Percentiles rank a stretch among this genome's conserved stretches.
phyloP scores from a whole-genome alignment of 2,329 filamentous ascomycete species.

The Pyrenophora tritici-repentis region DNA sequence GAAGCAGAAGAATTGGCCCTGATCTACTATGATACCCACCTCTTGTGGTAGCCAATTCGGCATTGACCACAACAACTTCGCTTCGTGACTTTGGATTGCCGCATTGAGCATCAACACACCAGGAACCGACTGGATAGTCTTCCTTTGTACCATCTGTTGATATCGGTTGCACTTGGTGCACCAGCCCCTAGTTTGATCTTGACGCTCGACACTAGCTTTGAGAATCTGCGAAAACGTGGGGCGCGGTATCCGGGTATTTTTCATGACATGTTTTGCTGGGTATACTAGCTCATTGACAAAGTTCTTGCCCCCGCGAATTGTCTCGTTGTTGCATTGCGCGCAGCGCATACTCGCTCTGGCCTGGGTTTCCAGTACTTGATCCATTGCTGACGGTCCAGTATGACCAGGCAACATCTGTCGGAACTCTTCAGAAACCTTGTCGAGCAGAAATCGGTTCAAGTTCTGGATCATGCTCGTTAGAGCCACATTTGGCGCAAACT shows the following conservation, averaged over 20 bases:
- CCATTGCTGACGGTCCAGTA: constrained; percentile 62
- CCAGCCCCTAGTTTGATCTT: constrained; percentile 89
- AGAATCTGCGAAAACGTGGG: constrained; percentile 82
- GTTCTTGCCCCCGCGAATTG: constrained; percentile 75
- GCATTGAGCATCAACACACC: constrained; percentile 86
- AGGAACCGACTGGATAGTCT: constrained; percentile 81
- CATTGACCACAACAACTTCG: constrained; percentile 82
- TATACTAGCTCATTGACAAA: constrained; percentile 88
- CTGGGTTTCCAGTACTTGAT: constrained; percentile 73
- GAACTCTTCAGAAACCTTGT: constrained; percentile 79
- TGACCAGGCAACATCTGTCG: constrained; percentile 67
- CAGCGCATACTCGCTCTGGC: constrained; percentile 79
- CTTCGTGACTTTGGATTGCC: constrained; percentile 73
- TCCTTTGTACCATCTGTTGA: constrained; percentile 82
- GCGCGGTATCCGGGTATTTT: constrained; percentile 60
- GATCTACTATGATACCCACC: constrained; percentile 87
- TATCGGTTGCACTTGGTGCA: constrained; percentile 90
- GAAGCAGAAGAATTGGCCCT: constrained; percentile 92
- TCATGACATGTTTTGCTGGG: constrained; percentile 62
- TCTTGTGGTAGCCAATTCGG: constrained; percentile 92
- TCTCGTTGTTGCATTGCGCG: constrained; percentile 85
- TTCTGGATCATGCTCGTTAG: constrained; percentile 84
- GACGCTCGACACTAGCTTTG: constrained; percentile 89
- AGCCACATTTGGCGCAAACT: constrained; percentile 73
- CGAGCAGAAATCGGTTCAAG: constrained; percentile 82